A percentile compares a stretch with the other conserved stretches of the same genome.
Evolutionary conservation across 768 basidiomycete genomes (phyloP).

Genomic region (Tylopilus sp.): DNA sequence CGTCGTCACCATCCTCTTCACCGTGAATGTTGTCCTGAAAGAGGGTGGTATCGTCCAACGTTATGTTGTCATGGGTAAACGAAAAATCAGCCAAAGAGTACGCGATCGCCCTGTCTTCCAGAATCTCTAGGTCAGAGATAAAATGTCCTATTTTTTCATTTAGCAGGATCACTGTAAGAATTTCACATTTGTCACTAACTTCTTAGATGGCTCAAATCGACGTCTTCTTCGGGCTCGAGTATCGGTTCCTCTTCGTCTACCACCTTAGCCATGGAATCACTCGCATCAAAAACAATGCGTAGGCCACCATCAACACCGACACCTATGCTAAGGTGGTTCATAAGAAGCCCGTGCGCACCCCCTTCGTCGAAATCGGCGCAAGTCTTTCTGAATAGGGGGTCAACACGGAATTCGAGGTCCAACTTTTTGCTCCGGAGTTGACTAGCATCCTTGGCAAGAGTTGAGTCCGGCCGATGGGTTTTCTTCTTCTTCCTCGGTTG

Average conservation of each 20-base stretch:
- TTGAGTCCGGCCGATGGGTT: slow-evolving; percentile 68
- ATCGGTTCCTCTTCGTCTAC: slow-evolving; percentile 65
- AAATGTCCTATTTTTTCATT: slow-evolving; percentile 51
- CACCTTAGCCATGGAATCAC: slow-evolving; percentile 80
- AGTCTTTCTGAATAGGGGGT: slow-evolving; percentile 97
- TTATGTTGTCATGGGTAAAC: slow-evolving; percentile 64
- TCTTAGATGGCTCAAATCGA: slow-evolving; percentile 63
- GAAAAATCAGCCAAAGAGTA: slow-evolving; percentile 79
- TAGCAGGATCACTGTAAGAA: slow-evolving; percentile 1
- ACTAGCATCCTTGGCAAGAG: slow-evolving; percentile 81
- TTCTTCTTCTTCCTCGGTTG: slow-evolving; percentile 61
- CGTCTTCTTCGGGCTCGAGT: slow-evolving; percentile 64
- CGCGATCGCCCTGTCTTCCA: slow-evolving; percentile 73
- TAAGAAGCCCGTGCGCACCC: slow-evolving; percentile 90
- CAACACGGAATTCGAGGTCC: slow-evolving; percentile 93
- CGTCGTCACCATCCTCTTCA: slow-evolving; percentile 36
- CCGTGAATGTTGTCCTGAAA: slow-evolving; percentile 51
- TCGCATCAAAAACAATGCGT: slow-evolving; percentile 93
- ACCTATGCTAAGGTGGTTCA: slow-evolving; percentile 89
- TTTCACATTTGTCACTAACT: slow-evolving; percentile 38
- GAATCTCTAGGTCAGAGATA: slow-evolving; percentile 60
- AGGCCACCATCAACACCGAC: slow-evolving; percentile 77
- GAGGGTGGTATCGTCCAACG: slow-evolving; percentile 60
- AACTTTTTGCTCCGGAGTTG: slow-evolving; percentile 88
- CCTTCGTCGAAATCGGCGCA: slow-evolving; percentile 99